phyloP scores from a whole-genome alignment of 2,329 filamentous ascomycete genomes.

The Fusarium lateritium region DNA sequence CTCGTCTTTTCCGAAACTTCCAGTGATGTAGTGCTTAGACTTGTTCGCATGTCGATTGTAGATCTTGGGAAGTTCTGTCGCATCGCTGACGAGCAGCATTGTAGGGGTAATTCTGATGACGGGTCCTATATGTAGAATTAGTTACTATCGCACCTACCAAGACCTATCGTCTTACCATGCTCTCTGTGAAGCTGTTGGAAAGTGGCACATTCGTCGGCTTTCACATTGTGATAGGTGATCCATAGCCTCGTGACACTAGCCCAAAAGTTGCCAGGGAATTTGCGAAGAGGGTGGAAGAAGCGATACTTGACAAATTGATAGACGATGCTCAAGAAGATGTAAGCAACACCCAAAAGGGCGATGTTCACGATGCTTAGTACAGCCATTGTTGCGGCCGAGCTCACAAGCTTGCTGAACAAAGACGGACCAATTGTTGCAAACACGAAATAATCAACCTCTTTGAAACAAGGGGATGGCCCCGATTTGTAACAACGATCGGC shows the following conservation, averaged over 20 bases:
- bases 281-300: constrained; percentile 37
- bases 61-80: constrained; percentile 68
- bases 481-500: constrained; percentile 11
- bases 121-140: constrained; percentile 28
- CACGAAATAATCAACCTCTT: constrained; percentile 16
- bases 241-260: constrained; percentile 37
- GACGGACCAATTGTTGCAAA: constrained; percentile 13
- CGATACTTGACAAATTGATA: constrained; percentile 39
- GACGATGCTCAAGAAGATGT: constrained; percentile 7
- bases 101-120: constrained; percentile 45
- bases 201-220: constrained; percentile 31
- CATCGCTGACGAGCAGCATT: constrained; percentile 50
- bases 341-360: constrained; percentile 24
- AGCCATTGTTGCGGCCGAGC: constrained; percentile 17
- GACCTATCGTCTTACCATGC: constrained; percentile 15
- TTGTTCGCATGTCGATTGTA: constrained; percentile 71
- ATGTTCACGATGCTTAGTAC: constrained; percentile 19
- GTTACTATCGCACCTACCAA: fast-evolving
- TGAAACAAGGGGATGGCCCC: neutral
- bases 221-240: constrained; percentile 45
- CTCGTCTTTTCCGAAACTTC: constrained; percentile 69
- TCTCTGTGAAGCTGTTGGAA: constrained; percentile 37
- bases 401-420: neutral
- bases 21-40: constrained; percentile 71
- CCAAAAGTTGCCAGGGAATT: constrained; percentile 41